Base-by-base conservation (phyloP, 1,139 yeast species). In the Saccharomycopsis hybrid region DNA sequence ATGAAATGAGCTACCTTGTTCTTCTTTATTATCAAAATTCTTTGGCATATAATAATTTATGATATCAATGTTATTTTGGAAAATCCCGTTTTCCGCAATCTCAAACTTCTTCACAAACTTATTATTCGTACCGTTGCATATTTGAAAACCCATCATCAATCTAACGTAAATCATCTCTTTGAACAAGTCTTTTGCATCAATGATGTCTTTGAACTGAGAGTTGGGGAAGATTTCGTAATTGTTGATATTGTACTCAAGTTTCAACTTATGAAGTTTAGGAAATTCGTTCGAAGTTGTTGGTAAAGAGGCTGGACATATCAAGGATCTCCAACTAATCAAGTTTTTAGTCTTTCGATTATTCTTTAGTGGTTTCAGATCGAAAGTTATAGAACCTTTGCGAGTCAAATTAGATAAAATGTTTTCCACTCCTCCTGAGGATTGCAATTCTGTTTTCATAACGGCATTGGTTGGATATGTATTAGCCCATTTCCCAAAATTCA, bases 291-390 rank as follows among this genome's bases (percentile, higher is more conserved):
- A 81, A 1, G 87, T 80, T 0, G 85, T 70, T 0, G 99, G 99
- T 28, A 94, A 68, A 3, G 95, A 83, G 0, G 97, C 97, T 0
- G 99, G 99, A 0, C 96, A 80, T 36, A 88, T 85, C 50, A 94
- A 73, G 0, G 97, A 90, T 52, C 87, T 77, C 98, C 98, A 94
- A 62, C 90, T 90, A 43, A 90, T 83, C 9, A 78, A 38, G 37
- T 51, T 51, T 32, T 43, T 41, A 9, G 33, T 37, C 18, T 43
- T 36, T 18, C 18, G 18, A 37, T n/a, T 37, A 37, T n/a, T 37
- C 18, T 18, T 18, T 18, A 18, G 18, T 18, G 18, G 18, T 18
- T 18, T 18, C 18, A 18, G 18, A 18, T 18, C 18, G 18, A 18
- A 18, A 18, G 18, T 18, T 18, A 18, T 18, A 18, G 18, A 18